Base-by-base conservation (phyloP, 139 green algal species). In the Auxenochlorella pyrenoidosa region DNA sequence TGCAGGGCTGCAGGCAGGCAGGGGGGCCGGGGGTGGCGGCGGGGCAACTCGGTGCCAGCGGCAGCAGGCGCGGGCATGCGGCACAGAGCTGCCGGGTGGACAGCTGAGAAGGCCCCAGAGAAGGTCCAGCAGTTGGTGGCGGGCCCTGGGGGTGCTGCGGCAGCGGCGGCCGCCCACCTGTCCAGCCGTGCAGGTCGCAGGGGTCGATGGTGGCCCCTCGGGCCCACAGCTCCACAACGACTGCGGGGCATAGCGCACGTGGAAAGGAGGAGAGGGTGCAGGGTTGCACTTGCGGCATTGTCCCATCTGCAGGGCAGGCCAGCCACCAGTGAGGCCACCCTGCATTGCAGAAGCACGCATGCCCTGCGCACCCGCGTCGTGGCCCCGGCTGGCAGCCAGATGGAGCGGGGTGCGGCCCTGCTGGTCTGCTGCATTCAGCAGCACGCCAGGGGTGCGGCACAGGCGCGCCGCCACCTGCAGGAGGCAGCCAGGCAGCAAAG, bases 211-310 rank as follows among this genome's bases (percentile, higher is more conserved):
- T 40, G 1, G 70, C 80, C 0, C 86, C 75, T 5, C 75, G 71
- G 1, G 86, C 85, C 89, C 91, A 93, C 26, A 93, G 87, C 81
- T 93, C 85, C 79, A 88, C 72, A 32, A 93, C 88, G 13, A 92
- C 90, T 30, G 15, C 70, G 22, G 34, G 15, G 47, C 47, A 54
- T 54, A 10, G 47, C 8, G 47, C 47, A 54, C 47, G 10, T 54
- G 8, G 10, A 18, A 10, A 54, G 47, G 47, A 54, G 47, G 47
- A 10, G 47, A 18, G 10, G 47, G 8, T 54, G 47, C 47, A 54
- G 47, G 6, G 47, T 54, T 54, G 47, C 6, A 54, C 47, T 54
- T 10, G n/a, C n/a, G n/a, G n/a, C n/a, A n/a, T n/a, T n/a, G n/a
- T n/a, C n/a, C n/a, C n/a, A n/a, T n/a, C n/a, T n/a, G n/a, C n/a